A percentile compares a stretch with the other conserved stretches of the same genome.
These are phyloP conservation scores for Xylaria sp. DNA, from an alignment of 2,329 filamentous ascomycete species.

Conservation along the genomic window DNA sequence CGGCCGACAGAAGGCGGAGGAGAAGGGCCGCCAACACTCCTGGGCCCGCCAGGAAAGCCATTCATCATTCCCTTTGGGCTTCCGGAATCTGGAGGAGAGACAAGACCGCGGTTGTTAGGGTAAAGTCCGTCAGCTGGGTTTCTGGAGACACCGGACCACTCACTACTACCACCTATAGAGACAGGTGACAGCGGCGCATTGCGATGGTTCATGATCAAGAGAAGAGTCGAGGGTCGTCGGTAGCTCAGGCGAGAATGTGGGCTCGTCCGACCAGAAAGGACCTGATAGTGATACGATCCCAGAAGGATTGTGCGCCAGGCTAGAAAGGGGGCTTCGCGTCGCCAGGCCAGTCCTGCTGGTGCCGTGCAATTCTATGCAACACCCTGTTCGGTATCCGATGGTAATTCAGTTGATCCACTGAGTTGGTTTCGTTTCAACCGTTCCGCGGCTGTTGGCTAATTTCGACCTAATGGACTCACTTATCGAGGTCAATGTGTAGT, in stretches of 20 bases:
- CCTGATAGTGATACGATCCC: slow-evolving; percentile 28
- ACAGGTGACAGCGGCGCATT: slow-evolving; percentile 84
- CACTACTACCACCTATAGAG: slow-evolving; percentile 84
- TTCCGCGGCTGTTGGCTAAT: slow-evolving; percentile 6
- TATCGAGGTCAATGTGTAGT: slow-evolving; percentile 4
- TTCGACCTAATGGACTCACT: not conserved
- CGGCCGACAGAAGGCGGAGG: slow-evolving; percentile 88
- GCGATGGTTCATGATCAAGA: slow-evolving; percentile 72
- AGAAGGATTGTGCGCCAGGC: slow-evolving; percentile 37
- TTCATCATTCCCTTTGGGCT: slow-evolving; percentile 71
- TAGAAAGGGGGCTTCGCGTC: slow-evolving; percentile 33
- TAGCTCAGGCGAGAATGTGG: slow-evolving; percentile 34
- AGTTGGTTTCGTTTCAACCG: slow-evolving; percentile 10
- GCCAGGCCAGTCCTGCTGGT: slow-evolving; percentile 32
- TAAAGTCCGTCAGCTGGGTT: slow-evolving; percentile 70
- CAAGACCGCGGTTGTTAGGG: slow-evolving; percentile 66
- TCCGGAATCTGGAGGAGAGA: slow-evolving; percentile 77
- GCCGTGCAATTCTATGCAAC: slow-evolving; percentile 21
- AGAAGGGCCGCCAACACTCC: slow-evolving; percentile 74
- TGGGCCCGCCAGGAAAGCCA: slow-evolving; percentile 66
- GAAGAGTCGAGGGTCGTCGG: slow-evolving; percentile 26
- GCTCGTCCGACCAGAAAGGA: slow-evolving; percentile 39
- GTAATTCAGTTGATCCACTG: slow-evolving; percentile 16
- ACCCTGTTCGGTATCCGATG: slow-evolving; percentile 28
- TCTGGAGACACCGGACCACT: slow-evolving; percentile 79